Percentiles rank a stretch among this genome's conserved stretches.
These are phyloP conservation scores for Fulvia fulva DNA, from an alignment of 2,329 filamentous ascomycete species.

Conservation along the genomic window DNA sequence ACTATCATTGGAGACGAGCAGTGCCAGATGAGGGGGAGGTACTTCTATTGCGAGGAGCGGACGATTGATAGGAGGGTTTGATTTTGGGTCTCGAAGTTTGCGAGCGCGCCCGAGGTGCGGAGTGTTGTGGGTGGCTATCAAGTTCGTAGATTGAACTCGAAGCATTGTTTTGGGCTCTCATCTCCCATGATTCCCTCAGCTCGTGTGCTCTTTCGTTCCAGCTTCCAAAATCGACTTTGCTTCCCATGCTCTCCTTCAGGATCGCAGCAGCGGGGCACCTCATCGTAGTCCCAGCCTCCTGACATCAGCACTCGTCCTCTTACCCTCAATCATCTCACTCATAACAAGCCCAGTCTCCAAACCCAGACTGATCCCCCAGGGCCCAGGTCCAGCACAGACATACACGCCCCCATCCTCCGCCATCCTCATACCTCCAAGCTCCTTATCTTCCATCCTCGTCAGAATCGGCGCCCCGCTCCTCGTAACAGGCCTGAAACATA, in stretches of 20 bases:
- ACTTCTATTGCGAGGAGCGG: not conserved
- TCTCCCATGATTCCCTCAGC: too few relatives aligned
- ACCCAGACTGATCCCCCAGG: conserved; percentile 98
- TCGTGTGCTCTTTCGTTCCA: too few relatives aligned
- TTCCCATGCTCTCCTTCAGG: too few relatives aligned
- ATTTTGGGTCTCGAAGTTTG: not conserved
- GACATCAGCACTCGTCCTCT: conserved; percentile 54
- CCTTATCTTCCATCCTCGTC: conserved; percentile 52
- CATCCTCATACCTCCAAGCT: conserved; percentile 50
- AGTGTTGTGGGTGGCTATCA: too few relatives aligned
- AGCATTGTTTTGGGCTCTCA: too few relatives aligned
- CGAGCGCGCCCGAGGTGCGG: too few relatives aligned
- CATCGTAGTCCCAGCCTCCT: conserved; percentile 43
- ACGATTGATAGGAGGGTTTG: not conserved
- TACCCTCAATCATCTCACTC: conserved; percentile 61
- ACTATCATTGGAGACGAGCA: not conserved
- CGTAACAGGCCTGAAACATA: conserved; percentile 72
- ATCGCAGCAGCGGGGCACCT: too few relatives aligned
- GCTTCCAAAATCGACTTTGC: too few relatives aligned
- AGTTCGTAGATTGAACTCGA: too few relatives aligned
- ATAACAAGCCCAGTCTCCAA: conserved; percentile 64
- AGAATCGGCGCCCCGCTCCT: conserved; percentile 62
- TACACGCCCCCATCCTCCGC: conserved; percentile 60
- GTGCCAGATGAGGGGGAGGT: not conserved
- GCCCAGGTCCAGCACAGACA: conserved; percentile 85